phyloP scores from a whole-genome alignment of 2,329 filamentous ascomycete genomes.

The Calonectria multiphialidica region DNA sequence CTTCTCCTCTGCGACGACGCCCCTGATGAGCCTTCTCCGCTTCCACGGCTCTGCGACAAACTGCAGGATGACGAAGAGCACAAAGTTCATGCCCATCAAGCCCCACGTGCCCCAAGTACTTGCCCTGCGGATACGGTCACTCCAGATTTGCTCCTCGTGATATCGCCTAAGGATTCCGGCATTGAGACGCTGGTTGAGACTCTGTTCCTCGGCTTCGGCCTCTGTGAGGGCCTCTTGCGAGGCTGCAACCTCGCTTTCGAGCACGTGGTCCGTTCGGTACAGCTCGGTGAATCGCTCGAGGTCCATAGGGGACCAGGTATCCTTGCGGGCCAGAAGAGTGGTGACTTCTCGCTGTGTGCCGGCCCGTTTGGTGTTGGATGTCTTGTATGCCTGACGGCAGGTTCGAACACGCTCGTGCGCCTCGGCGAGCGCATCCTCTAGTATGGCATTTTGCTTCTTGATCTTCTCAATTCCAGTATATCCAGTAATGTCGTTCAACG shows the following conservation, averaged over 20 bases:
- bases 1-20: slow-evolving; percentile 84
- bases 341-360: slow-evolving; percentile 96
- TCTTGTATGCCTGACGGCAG: slow-evolving; percentile 82
- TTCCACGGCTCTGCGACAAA: slow-evolving; percentile 95
- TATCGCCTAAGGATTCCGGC: slow-evolving; percentile 90
- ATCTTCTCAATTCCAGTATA: slow-evolving; percentile 92
- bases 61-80: slow-evolving; percentile 88
- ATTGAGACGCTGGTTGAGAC: slow-evolving; percentile 80
- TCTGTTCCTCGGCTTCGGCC: slow-evolving; percentile 85
- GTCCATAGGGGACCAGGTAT: slow-evolving; percentile 88
- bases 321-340: slow-evolving; percentile 91
- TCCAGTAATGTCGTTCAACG: slow-evolving; percentile 93
- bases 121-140: slow-evolving; percentile 94
- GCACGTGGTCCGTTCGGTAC: slow-evolving; percentile 91
- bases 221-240: slow-evolving; percentile 79
- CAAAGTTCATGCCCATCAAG: slow-evolving; percentile 94
- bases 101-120: slow-evolving; percentile 99
- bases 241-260: slow-evolving; percentile 84
- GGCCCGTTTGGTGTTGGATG: slow-evolving; percentile 86
- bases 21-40: slow-evolving; percentile 81
- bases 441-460: slow-evolving; percentile 80
- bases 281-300: slow-evolving; percentile 94
- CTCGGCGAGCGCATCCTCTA: slow-evolving; percentile 68
- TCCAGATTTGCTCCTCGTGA: slow-evolving; percentile 99
- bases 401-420: slow-evolving; percentile 76